Conservation (phyloP, 768 basidiomycete genomes). For the Leccinum fibrillosum region DNA sequence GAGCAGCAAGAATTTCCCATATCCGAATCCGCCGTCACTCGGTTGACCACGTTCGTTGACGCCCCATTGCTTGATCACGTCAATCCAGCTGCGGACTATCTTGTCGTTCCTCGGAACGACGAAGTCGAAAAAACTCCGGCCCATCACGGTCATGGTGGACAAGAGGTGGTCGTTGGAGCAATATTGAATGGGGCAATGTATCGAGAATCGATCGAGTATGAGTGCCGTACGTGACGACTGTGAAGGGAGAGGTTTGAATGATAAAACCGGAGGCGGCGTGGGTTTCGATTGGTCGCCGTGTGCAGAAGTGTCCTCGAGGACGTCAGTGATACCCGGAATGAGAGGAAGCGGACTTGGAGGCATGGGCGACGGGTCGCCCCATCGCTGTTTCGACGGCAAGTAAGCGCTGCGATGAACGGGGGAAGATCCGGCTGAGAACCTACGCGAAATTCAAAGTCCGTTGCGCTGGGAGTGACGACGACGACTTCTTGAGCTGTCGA, state of each 20-base stretch:
- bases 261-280: constrained; percentile 32
- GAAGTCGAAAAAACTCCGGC: constrained; percentile 74
- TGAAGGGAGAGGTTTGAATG: constrained; percentile 61
- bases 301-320: constrained; percentile 6
- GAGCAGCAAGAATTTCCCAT: constrained; percentile 62
- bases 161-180: constrained; percentile 73
- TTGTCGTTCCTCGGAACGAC: constrained; percentile 61
- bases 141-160: constrained; percentile 53
- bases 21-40: constrained; percentile 82
- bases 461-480: constrained; percentile 59
- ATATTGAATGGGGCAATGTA: constrained; percentile 62
- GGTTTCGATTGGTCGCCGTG: constrained; percentile 5
- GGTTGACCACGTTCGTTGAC: constrained; percentile 83
- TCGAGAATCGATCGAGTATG: constrained; percentile 75
- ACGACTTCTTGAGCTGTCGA: constrained; percentile 82
- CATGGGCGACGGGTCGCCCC: constrained; percentile 67
- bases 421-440: constrained; percentile 19
- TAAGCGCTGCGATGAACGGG: constrained; percentile 4
- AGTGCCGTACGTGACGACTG: constrained; percentile 77
- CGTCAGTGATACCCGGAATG: constrained; percentile 17
- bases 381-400: constrained; percentile 43
- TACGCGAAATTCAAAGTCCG: constrained; percentile 54
- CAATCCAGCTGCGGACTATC: constrained; percentile 70
- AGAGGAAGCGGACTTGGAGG: constrained; percentile 45
- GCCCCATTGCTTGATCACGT: constrained; percentile 77